A percentile compares a stretch with the other conserved stretches of the same genome.
These are phyloP conservation scores for Malus orientalis DNA, from an alignment of 306 rosid species.

Conservation along the genomic window DNA sequence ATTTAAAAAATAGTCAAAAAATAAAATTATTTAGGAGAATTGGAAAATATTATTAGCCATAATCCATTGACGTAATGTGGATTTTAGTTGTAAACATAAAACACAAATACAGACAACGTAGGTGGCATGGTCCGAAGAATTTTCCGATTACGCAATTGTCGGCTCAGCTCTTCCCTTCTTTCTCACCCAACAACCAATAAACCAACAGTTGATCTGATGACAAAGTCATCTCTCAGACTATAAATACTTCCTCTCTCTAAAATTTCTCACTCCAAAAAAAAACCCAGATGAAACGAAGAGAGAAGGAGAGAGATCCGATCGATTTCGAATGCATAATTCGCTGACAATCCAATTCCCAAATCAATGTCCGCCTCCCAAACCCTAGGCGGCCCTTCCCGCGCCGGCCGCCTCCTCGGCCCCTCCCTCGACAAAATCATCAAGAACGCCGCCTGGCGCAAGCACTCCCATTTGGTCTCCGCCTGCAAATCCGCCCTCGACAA, in stretches of 20 bases:
- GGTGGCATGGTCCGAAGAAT: not conserved
- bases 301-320: not conserved
- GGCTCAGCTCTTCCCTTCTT: not conserved
- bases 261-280: not conserved
- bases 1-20: too few relatives aligned
- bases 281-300: not conserved
- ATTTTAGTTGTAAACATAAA: too few relatives aligned
- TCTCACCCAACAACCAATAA: not conserved
- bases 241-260: not conserved
- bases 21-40: not conserved
- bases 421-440: constrained; percentile 90
- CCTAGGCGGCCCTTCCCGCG: constrained; percentile 81
- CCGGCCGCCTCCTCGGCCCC: constrained; percentile 85
- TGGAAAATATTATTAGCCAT: not conserved
- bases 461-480: constrained; percentile 81
- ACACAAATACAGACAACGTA: not conserved
- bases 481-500: constrained; percentile 86
- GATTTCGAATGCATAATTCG: not conserved
- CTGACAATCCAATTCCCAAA: not conserved
- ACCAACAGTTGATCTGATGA: not conserved
- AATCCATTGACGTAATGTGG: not conserved
- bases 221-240: not conserved
- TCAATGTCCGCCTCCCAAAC: constrained; percentile 85
- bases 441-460: constrained; percentile 99
- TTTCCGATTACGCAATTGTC: not conserved